These are phyloP conservation scores for Cochlearia excelsa DNA, from an alignment of 345 rosid species.

Conservation along the genomic window DNA sequence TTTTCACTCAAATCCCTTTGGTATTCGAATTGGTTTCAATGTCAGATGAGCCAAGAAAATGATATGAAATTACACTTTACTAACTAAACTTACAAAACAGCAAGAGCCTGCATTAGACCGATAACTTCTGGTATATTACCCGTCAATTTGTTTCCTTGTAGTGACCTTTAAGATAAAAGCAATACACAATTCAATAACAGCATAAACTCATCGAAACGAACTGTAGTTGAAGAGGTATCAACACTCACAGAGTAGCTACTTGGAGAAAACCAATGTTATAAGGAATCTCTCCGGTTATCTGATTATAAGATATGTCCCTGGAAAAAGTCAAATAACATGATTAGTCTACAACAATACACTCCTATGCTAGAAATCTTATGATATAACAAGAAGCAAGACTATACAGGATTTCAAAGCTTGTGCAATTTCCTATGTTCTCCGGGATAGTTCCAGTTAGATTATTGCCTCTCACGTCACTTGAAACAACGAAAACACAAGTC, in stretches of 20 bases:
- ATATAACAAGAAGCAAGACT: slow-evolving; percentile 10
- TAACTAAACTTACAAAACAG: slow-evolving; percentile 69
- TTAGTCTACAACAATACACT: not conserved
- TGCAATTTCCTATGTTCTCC: slow-evolving; percentile 89
- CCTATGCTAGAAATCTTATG: not conserved
- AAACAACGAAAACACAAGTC: not conserved
- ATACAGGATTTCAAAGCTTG: slow-evolving; percentile 91
- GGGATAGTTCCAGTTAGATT: slow-evolving; percentile 79
- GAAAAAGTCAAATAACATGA: not conserved
- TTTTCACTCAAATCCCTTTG: slow-evolving; percentile 91
- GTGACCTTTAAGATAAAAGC: slow-evolving; percentile 50
- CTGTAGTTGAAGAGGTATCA: not conserved
- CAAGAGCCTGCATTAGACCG: slow-evolving; percentile 98
- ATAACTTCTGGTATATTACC: slow-evolving; percentile 88
- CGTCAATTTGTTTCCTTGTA: slow-evolving; percentile 74
- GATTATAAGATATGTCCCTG: slow-evolving; percentile 92
- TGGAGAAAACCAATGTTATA: slow-evolving; percentile 92
- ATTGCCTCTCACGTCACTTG: slow-evolving; percentile 93
- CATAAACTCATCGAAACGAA: not conserved
- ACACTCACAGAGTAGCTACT: slow-evolving; percentile 91
- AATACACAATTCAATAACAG: not conserved
- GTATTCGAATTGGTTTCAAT: not conserved
- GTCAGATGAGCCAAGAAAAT: not conserved
- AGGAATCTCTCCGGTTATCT: slow-evolving; percentile 81
- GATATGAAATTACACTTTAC: not conserved